Evolutionary conservation across 2,329 filamentous ascomycete genomes (phyloP).

Genomic region (Torrubiella hemipterigena): DNA sequence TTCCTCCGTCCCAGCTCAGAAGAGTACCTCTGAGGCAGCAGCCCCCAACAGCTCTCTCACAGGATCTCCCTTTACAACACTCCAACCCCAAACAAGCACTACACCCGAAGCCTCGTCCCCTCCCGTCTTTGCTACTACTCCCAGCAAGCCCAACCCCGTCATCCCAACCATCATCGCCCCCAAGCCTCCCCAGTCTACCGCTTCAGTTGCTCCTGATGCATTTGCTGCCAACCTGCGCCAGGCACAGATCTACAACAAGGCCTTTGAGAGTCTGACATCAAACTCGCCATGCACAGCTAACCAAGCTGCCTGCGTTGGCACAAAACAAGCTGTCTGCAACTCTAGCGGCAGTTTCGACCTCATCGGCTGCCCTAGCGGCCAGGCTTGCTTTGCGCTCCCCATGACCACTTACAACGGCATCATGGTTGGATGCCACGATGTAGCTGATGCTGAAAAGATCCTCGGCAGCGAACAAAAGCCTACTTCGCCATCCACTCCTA

Average conservation of each 20-base stretch:
- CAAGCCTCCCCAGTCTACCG: constrained; percentile 21
- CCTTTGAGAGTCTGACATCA: constrained; percentile 31
- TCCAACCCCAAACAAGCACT: constrained; percentile 3
- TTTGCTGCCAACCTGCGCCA: constrained; percentile 32
- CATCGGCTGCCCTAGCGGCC: constrained; percentile 19
- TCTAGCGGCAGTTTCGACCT: constrained; percentile 28
- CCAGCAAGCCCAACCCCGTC: constrained; percentile 20
- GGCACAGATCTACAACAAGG: constrained; percentile 32
- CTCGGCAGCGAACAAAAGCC: constrained; percentile 20
- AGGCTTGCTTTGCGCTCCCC: constrained; percentile 41
- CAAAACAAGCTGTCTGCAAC: constrained; percentile 21
- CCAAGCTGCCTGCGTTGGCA: constrained; percentile 16
- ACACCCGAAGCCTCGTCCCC: constrained; percentile 7
- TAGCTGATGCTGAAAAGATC: constrained; percentile 25
- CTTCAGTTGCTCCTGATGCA: constrained; percentile 26
- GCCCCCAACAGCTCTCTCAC: too few species aligned
- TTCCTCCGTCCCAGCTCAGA: too few species aligned
- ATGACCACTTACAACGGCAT: constrained; percentile 36
- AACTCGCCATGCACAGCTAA: constrained; percentile 31
- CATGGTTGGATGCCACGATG: constrained; percentile 33
- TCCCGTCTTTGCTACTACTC: constrained; percentile 19
- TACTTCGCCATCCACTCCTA: too few species aligned
- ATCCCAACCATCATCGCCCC: constrained; percentile 29
- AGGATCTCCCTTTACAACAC: too few species aligned
- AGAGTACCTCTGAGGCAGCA: too few species aligned